A percentile compares a stretch with the other conserved stretches of the same genome.
Evolutionary conservation across 208 protist genomes (phyloP).

Genomic region (Phytomonas sp.): DNA sequence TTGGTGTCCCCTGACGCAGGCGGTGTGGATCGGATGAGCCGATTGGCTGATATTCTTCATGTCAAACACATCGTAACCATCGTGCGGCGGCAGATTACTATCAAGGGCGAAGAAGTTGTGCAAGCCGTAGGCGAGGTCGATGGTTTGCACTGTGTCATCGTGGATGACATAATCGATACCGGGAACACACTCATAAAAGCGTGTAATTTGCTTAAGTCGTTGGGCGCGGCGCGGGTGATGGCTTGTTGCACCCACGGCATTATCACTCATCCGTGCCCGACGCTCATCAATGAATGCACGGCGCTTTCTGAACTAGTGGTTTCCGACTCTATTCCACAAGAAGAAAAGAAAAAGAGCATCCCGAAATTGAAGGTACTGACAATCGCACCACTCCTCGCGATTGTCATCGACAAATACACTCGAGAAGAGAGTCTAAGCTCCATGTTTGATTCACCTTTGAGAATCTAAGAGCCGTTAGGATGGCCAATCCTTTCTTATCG

Average conservation of each 20-base stretch:
- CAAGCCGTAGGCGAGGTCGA: conserved; percentile 92
- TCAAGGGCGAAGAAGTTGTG: conserved; percentile 80
- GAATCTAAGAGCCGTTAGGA: neutral
- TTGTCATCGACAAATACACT: conserved; percentile 62
- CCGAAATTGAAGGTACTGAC: conserved; percentile 86
- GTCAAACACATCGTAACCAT: conserved; percentile 92
- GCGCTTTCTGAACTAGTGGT: conserved; percentile 88
- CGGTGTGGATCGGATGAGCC: conserved; percentile 89
- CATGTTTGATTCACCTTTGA: conserved; percentile 41
- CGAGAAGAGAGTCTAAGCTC: conserved; percentile 60
- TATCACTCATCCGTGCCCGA: conserved; percentile 75
- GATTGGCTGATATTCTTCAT: conserved; percentile 83
- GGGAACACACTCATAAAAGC: conserved; percentile 89
- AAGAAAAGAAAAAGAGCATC: conserved; percentile 53
- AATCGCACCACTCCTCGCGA: conserved; percentile 84
- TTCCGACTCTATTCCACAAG: conserved; percentile 91
- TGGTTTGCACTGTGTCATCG: conserved; percentile 89
- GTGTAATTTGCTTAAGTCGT: conserved; percentile 85
- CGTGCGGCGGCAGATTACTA: conserved; percentile 82
- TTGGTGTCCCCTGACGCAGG: conserved; percentile 95
- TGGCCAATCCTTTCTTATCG: conserved; percentile 9
- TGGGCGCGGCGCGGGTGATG: conserved; percentile 88
- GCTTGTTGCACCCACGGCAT: conserved; percentile 94
- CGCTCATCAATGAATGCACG: conserved; percentile 81
- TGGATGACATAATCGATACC: conserved; percentile 97